Evolutionary conservation across 768 basidiomycete species (phyloP).

Genomic region (Phaeolepiota aurea): DNA sequence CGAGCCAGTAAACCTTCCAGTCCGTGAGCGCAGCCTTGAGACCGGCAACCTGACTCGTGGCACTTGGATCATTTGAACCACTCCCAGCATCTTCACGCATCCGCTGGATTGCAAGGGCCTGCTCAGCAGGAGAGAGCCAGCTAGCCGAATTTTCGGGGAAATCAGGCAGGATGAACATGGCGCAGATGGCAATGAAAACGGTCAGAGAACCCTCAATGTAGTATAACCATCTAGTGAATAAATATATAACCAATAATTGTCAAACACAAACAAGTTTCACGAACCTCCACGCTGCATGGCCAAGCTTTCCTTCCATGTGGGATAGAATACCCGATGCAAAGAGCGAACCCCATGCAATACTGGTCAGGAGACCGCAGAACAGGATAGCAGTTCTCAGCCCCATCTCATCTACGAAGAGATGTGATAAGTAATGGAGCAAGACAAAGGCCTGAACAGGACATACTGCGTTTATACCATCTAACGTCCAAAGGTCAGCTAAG

Average conservation of each 20-base stretch:
- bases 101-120: slow-evolving; percentile 16
- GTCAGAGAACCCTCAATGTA: slow-evolving; percentile 38
- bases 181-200: slow-evolving; percentile 33
- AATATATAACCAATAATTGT: not conserved
- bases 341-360: slow-evolving; percentile 46
- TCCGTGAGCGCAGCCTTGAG: slow-evolving; percentile 47
- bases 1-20: slow-evolving; percentile 63
- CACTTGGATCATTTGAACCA: not conserved
- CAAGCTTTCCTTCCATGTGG: slow-evolving; percentile 38
- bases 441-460: not conserved
- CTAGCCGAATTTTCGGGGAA: slow-evolving; percentile 19
- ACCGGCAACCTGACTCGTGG: slow-evolving; percentile 11
- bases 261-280: slow-evolving; percentile 5
- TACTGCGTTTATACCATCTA: slow-evolving; percentile 8
- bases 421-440: not conserved
- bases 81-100: slow-evolving; percentile 43
- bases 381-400: slow-evolving; percentile 38
- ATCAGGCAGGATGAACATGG: slow-evolving; percentile 31
- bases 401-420: slow-evolving; percentile 18
- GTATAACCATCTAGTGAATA: slow-evolving; percentile 35
- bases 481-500: not conserved
- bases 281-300: slow-evolving; percentile 45
- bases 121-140: slow-evolving; percentile 15
- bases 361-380: slow-evolving; percentile 40
- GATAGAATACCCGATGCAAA: slow-evolving; percentile 40